phyloP scores from a whole-genome alignment of 1,284 basidiomycete species.

The Entoloma clypeatum region DNA sequence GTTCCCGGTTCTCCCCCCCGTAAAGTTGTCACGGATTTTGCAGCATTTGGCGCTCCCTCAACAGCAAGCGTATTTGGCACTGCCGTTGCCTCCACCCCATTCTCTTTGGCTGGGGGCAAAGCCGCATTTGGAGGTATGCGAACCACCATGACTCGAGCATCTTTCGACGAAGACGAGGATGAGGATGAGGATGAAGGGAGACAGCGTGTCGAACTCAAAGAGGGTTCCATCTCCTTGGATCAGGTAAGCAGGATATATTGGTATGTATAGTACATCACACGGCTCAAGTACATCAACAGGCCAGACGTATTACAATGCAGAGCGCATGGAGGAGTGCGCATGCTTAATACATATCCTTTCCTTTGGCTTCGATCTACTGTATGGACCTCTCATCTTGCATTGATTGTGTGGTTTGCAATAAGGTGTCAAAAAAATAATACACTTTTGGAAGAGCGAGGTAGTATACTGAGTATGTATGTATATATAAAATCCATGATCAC shows the following conservation, averaged over 20 bases:
- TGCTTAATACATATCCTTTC: constrained; percentile 30
- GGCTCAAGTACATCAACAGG: constrained; percentile 34
- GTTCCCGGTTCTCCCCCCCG: constrained; percentile 63
- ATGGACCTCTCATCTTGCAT: background rate
- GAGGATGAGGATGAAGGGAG: constrained; percentile 59
- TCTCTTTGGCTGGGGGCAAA: constrained; percentile 75
- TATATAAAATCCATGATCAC: too few relatives aligned
- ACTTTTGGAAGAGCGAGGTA: too few relatives aligned
- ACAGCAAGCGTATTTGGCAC: constrained; percentile 76
- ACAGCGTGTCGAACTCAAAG: constrained; percentile 70
- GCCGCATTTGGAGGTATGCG: constrained; percentile 77
- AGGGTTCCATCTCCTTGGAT: constrained; percentile 82
- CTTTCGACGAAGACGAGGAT: constrained; percentile 62
- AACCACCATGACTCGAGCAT: constrained; percentile 34
- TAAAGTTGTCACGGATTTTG: constrained; percentile 85
- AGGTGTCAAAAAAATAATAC: too few relatives aligned
- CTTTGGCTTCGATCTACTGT: constrained; percentile 11
- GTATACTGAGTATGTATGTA: too few relatives aligned
- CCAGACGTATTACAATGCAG: constrained; percentile 68
- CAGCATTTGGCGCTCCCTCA: constrained; percentile 79
- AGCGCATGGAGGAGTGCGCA: constrained; percentile 66
- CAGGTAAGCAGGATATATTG: constrained; percentile 59
- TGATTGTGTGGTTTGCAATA: too few relatives aligned
- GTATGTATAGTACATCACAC: too few relatives aligned
- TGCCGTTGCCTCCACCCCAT: constrained; percentile 72